These are phyloP conservation scores for Cyclotella sp. DNA, from an alignment of 108 stramenopile genomes.

Conservation along the genomic window DNA sequence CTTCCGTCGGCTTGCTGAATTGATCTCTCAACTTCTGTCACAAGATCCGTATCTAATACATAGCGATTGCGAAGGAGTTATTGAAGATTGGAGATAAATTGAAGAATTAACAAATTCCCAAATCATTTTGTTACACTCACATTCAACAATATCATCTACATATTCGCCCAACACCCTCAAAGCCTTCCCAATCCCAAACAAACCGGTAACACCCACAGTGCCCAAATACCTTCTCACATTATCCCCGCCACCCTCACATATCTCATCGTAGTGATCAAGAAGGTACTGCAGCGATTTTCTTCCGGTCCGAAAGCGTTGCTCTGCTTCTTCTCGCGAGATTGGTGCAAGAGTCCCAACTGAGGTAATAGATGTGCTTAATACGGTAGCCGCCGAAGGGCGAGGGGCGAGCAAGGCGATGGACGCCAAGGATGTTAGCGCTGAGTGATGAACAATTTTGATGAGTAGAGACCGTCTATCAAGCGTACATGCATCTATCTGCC, in stretches of 20 bases:
- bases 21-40: slow-evolving; percentile 45
- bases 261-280: slow-evolving; percentile 59
- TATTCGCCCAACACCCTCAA: slow-evolving; percentile 54
- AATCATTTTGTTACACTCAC: slow-evolving; percentile 1
- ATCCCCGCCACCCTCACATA: slow-evolving; percentile 67
- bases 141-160: slow-evolving; percentile 67
- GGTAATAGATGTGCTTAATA: slow-evolving; percentile 4
- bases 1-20: slow-evolving; percentile 55
- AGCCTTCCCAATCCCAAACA: slow-evolving; percentile 60
- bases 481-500: too few relatives aligned
- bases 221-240: slow-evolving; percentile 71
- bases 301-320: slow-evolving; percentile 51
- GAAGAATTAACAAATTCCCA: neutral
- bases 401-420: neutral
- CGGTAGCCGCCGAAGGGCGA: neutral
- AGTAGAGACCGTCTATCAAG: too few relatives aligned
- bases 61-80: neutral
- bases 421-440: neutral
- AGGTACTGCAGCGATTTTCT: slow-evolving; percentile 45
- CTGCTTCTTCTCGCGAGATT: slow-evolving; percentile 49
- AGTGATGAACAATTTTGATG: too few relatives aligned
- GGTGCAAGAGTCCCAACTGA: slow-evolving; percentile 24
- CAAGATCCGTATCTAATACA: neutral
- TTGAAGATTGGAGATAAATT: neutral
- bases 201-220: slow-evolving; percentile 56